Percentiles rank a stretch among this genome's conserved stretches.
phyloP scores from a whole-genome alignment of 495 filamentous ascomycete species.

The Poronia punctata region DNA sequence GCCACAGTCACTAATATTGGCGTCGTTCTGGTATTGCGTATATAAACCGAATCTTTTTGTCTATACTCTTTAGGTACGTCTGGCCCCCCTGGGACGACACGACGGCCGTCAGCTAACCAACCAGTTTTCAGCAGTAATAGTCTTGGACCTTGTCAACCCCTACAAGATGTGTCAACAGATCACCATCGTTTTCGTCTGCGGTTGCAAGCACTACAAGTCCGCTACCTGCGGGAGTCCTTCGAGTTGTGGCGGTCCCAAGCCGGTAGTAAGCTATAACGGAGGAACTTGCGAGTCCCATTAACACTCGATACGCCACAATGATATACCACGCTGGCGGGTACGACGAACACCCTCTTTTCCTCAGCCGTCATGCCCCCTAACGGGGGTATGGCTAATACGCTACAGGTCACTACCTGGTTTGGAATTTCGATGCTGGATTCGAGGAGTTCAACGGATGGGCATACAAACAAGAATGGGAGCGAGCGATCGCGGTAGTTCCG shows the following conservation, averaged over 20 bases:
- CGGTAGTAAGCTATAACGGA: background rate
- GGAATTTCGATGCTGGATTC: background rate
- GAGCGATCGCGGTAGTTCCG: constrained; percentile 12
- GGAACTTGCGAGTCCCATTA: constrained; percentile 4
- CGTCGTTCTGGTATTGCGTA: background rate
- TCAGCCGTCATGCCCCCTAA: background rate
- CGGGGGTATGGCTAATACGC: background rate
- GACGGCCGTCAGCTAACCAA: background rate
- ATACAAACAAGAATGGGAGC: constrained; percentile 5
- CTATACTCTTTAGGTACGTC: background rate
- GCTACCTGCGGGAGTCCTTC: constrained; percentile 1
- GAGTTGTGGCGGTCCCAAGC: constrained; percentile 1
- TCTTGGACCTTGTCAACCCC: no score
- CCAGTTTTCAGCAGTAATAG: no score
- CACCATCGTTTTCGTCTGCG: constrained; percentile 6
- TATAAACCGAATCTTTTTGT: background rate
- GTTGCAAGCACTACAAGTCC: constrained; percentile 1
- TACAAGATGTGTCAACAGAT: constrained; percentile 11
- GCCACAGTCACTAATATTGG: background rate
- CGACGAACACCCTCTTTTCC: background rate
- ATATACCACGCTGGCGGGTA: background rate
- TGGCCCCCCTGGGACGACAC: background rate
- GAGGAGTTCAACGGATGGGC: constrained; percentile 1
- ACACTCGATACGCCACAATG: background rate
- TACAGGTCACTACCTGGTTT: background rate